These are phyloP conservation scores for Verticillium nubilum DNA, from an alignment of 2,329 filamentous ascomycete genomes.

Conservation along the genomic window DNA sequence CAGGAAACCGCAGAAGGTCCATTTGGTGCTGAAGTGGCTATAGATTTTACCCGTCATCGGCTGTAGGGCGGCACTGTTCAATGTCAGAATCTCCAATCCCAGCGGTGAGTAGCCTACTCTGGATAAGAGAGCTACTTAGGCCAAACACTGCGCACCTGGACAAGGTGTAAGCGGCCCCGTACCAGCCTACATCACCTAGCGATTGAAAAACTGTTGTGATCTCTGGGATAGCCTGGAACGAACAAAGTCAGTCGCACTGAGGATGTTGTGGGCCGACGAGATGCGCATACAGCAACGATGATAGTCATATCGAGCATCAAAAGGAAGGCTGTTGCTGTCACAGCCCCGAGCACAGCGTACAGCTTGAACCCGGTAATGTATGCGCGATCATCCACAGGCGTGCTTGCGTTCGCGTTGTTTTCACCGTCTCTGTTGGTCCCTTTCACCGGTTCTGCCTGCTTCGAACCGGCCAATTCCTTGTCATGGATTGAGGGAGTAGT, in stretches of 20 bases:
- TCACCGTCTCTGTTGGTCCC: background rate
- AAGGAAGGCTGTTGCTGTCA: constrained; percentile 39
- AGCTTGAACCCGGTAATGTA: constrained; percentile 26
- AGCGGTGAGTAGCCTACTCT: no score
- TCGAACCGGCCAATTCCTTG: background rate
- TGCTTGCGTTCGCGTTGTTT: background rate
- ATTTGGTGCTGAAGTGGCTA: constrained; percentile 29
- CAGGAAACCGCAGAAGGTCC: constrained; percentile 21
- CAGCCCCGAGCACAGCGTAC: constrained; percentile 24
- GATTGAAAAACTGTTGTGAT: constrained; percentile 47
- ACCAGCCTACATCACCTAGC: constrained; percentile 50
- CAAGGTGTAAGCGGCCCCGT: constrained; percentile 37
- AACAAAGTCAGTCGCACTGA: background rate
- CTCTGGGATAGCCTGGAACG: constrained; percentile 33
- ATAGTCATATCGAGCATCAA: constrained; percentile 48
- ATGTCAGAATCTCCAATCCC: no score
- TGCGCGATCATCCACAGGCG: constrained; percentile 5
- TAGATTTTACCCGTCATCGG: constrained; percentile 49
- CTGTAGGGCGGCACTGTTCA: constrained; percentile 38
- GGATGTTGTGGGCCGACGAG: background rate
- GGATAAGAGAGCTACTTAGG: no score
- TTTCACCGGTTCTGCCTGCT: background rate
- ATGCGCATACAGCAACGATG: constrained; percentile 36
- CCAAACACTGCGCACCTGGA: constrained; percentile 37
- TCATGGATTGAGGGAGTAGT: no score